Conservation (phyloP, 805 yeast genomes). For the Candida easanensis region DNA sequence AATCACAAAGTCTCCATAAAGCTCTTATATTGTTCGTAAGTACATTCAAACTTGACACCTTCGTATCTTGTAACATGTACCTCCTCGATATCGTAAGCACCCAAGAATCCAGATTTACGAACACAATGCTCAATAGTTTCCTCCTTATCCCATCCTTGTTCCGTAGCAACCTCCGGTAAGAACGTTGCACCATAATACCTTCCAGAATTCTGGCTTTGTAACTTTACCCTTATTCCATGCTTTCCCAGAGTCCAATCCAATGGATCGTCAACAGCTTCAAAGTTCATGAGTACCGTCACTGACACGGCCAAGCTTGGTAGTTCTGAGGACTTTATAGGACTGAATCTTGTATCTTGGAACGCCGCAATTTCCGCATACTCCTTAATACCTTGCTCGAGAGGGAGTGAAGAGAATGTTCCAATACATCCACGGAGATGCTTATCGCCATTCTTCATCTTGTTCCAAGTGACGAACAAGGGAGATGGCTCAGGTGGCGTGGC, state of each 20-base stretch:
- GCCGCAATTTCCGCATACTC: conserved; percentile 41
- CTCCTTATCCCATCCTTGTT: conserved; percentile 75
- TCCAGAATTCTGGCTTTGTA: conserved; percentile 40
- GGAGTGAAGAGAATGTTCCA: conserved; percentile 63
- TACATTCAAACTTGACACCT: conserved; percentile 46
- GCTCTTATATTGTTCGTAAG: conserved; percentile 37
- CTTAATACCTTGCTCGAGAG: conserved; percentile 5
- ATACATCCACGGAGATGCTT: conserved; percentile 80
- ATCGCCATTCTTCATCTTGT: conserved; percentile 33
- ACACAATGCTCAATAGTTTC: conserved; percentile 73
- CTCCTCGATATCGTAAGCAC: conserved; percentile 33
- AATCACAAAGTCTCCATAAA: neutral
- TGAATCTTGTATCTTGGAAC: conserved; percentile 73
- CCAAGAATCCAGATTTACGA: conserved; percentile 59
- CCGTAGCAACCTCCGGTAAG: conserved; percentile 85
- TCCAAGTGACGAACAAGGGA: conserved; percentile 92
- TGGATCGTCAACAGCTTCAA: conserved; percentile 48
- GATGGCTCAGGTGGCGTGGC: conserved; percentile 2
- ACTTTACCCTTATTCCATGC: conserved; percentile 73
- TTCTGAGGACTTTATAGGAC: conserved; percentile 58
- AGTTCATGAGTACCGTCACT: conserved; percentile 66
- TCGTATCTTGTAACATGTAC: conserved; percentile 53
- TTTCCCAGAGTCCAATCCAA: conserved; percentile 78
- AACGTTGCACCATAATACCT: conserved; percentile 68
- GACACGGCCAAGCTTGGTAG: conserved; percentile 42